These are phyloP conservation scores for Lodderomyces parapsilosis DNA, from an alignment of 1,139 yeast species.

Conservation along the genomic window DNA sequence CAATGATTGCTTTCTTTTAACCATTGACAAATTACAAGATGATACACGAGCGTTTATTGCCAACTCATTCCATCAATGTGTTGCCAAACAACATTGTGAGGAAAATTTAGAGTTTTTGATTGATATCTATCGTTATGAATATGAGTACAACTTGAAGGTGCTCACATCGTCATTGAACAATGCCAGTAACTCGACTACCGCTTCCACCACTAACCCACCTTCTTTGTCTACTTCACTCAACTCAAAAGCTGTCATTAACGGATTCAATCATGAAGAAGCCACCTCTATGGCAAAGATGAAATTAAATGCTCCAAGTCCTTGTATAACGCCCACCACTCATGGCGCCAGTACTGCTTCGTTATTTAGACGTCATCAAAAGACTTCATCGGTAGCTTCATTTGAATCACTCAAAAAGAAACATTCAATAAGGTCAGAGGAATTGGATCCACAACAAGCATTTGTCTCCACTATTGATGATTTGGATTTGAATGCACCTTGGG, in stretches of 20 bases:
- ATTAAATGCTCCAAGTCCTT: conserved; percentile 6
- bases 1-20: conserved; percentile 24
- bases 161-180: conserved; percentile 7
- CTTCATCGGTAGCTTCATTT: conserved; percentile 10
- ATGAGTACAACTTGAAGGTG: conserved; percentile 23
- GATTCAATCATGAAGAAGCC: neutral
- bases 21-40: conserved; percentile 20
- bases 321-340: conserved; percentile 2
- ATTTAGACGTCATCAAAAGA: conserved; percentile 1
- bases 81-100: conserved; percentile 34
- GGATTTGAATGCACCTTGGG: conserved; percentile 26
- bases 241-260: neutral
- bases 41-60: conserved; percentile 15
- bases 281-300: conserved; percentile 1
- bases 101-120: conserved; percentile 48
- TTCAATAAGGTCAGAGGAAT: conserved; percentile 19
- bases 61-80: conserved; percentile 20
- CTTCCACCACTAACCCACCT: neutral
- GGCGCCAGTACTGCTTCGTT: neutral
- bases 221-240: neutral
- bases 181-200: conserved; percentile 13
- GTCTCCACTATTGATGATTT: conserved; percentile 36
- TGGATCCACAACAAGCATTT: conserved; percentile 25
- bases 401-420: conserved; percentile 3
- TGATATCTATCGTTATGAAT: conserved; percentile 46